Evolutionary conservation across 139 green algal genomes (phyloP), one percentile per base, ranked within the genome.

Genomic region (Auxenochlorella pyrenoidosa): DNA sequence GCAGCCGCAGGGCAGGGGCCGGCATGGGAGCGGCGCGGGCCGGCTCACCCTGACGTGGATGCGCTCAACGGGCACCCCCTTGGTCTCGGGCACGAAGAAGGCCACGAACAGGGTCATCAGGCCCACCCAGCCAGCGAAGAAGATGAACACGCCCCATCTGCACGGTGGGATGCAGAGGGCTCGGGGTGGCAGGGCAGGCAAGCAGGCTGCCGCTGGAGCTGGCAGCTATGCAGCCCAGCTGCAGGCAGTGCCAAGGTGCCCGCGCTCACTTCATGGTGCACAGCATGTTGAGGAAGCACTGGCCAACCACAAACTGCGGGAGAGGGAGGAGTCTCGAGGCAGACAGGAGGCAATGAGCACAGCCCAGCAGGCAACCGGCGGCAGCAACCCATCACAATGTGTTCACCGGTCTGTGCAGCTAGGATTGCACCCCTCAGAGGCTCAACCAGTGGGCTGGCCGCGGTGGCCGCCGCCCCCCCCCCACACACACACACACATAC

Each of bases 41-140:
- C 4, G 59, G 19, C 30, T n/a, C 63, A 36, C 66, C 66, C 73
- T 75, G n/a, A 79, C 73, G 6, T 79, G 73, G 24, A 94, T 86
- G 59, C 92, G 86, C 89, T 96, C 94, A 58, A 96, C 85, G 34
- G 92, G 90, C 34, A 96, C 80, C 30, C 87, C 88, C 83, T 94
- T 94, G 73, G 93, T 96, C 88, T 97, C 94, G 40, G 94, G 94
- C 28, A 97, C 54, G 36, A 93, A 92, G 36, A 96, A 81, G 30
- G 88, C 76, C 8, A 94, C 83, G 44, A 91, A 95, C 0, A 94
- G 6, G 13, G 91, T 95, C 92, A 96, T 95, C 21, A 97, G 82
- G 18, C 91, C 72, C 30, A 96, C 90, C 73, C 87, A 95, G 77
- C 83, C 91, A n/a, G 91, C 90, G 73, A 95, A 95, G 44, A 95